These are phyloP conservation scores for Malus hybrid DNA, from an alignment of 331 rosid genomes.

Conservation along the genomic window DNA sequence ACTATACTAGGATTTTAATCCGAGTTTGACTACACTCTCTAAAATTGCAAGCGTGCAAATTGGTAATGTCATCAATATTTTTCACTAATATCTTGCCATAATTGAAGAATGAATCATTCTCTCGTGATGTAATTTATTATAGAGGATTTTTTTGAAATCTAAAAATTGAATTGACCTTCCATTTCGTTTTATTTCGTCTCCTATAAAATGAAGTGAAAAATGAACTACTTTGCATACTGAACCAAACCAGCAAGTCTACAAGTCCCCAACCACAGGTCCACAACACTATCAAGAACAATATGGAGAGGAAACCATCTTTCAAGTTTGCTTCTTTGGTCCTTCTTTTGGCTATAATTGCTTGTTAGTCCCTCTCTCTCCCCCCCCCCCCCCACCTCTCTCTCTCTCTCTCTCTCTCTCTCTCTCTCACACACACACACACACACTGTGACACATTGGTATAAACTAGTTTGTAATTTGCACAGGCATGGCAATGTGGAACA, in stretches of 20 bases:
- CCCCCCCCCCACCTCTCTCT: background rate
- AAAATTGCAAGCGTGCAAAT: background rate
- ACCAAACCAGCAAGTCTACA: background rate
- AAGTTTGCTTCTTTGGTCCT: constrained; percentile 2
- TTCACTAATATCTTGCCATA: background rate
- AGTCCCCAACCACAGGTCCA: background rate
- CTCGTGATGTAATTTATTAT: constrained; percentile 4
- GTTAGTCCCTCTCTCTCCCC: background rate
- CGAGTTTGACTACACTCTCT: too few species aligned
- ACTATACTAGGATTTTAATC: too few species aligned
- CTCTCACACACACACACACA: too few species aligned
- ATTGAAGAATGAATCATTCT: background rate
- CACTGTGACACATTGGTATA: too few species aligned
- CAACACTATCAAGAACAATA: background rate
- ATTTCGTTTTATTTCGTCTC: background rate
- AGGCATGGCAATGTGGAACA: constrained; percentile 1
- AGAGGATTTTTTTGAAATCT: background rate
- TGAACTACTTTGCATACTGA: background rate
- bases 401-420: background rate
- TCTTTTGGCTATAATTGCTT: background rate
- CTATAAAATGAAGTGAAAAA: background rate
- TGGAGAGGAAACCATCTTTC: background rate
- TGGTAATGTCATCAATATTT: background rate
- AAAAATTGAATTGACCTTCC: background rate
- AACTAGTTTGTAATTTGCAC: background rate